phyloP scores from a whole-genome alignment of 2,329 filamentous ascomycete genomes.

The Beauveria asiatica region DNA sequence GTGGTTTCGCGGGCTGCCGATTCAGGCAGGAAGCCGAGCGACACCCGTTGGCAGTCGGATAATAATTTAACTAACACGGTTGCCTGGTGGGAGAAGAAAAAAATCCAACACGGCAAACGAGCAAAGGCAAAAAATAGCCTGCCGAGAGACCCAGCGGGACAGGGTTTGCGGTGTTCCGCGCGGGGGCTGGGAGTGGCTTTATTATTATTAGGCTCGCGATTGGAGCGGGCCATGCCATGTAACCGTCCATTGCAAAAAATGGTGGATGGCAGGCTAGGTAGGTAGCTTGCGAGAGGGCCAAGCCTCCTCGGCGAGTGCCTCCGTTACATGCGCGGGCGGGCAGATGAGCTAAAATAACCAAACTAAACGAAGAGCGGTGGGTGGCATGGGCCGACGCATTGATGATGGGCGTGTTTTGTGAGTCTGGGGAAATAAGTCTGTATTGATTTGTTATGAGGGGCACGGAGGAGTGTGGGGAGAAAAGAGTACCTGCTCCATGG shows the following conservation, averaged over 20 bases:
- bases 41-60: not conserved
- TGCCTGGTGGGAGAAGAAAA: not conserved
- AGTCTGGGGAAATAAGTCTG: not conserved
- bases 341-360: too few relatives aligned
- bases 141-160: not conserved
- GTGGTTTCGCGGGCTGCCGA: not conserved
- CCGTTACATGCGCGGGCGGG: not conserved
- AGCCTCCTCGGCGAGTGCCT: not conserved
- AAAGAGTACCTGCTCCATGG: not conserved
- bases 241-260: not conserved
- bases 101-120: not conserved
- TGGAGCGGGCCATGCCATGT: constrained; percentile 1
- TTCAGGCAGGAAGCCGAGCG: not conserved
- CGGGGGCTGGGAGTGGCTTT: not conserved
- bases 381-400: not conserved
- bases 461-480: not conserved
- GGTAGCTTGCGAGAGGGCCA: not conserved
- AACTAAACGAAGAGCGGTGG: not conserved
- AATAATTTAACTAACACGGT: too few relatives aligned
- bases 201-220: not conserved
- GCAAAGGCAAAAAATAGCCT: not conserved
- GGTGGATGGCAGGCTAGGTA: too few relatives aligned
- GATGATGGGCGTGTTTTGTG: not conserved
- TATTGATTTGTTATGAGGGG: too few relatives aligned
- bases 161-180: not conserved